A percentile compares a stretch with the other conserved stretches of the same genome.
Conservation (phyloP, 169 alveolate genomes). For the Eimeria tenella region DNA sequence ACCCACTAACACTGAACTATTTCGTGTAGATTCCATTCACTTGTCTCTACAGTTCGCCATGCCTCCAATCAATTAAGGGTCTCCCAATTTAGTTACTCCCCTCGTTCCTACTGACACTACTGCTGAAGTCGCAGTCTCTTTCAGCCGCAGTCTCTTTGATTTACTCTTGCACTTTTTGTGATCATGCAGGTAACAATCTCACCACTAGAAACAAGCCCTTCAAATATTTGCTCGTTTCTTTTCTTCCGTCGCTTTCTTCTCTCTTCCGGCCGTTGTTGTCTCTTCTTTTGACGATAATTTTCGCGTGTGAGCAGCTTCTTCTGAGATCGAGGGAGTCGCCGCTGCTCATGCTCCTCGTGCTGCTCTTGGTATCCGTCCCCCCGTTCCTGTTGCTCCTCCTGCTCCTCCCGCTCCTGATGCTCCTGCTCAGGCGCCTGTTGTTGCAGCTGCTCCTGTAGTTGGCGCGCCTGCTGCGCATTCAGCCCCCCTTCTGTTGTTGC, state of each 20-base stretch:
- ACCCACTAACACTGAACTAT: not conserved
- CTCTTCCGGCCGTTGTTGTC: slow-evolving; percentile 40
- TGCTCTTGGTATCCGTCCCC: not conserved
- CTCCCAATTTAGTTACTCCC: not conserved
- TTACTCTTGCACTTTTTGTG: not conserved
- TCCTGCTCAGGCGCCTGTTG: not conserved
- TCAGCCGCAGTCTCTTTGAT: not conserved
- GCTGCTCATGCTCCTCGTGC: not conserved
- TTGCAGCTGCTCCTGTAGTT: not conserved
- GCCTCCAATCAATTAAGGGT: too few species aligned
- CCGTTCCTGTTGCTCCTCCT: not conserved
- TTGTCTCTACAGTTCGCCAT: not conserved
- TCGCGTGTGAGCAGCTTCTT: slow-evolving; percentile 35
- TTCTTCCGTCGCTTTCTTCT: slow-evolving; percentile 12
- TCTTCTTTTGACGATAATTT: slow-evolving; percentile 44
- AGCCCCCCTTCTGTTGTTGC: not conserved
- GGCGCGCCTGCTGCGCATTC: not conserved
- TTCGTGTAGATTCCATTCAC: not conserved
- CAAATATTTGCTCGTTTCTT: not conserved
- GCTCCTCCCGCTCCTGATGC: not conserved
- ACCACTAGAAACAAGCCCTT: not conserved
- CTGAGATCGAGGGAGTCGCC: slow-evolving; percentile 49
- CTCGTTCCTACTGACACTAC: not conserved
- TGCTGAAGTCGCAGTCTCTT: not conserved
- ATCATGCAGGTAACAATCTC: not conserved